A percentile compares a stretch with the other conserved stretches of the same genome.
These are phyloP conservation scores for Brassica rapa DNA, from an alignment of 345 rosid species.

Conservation along the genomic window DNA sequence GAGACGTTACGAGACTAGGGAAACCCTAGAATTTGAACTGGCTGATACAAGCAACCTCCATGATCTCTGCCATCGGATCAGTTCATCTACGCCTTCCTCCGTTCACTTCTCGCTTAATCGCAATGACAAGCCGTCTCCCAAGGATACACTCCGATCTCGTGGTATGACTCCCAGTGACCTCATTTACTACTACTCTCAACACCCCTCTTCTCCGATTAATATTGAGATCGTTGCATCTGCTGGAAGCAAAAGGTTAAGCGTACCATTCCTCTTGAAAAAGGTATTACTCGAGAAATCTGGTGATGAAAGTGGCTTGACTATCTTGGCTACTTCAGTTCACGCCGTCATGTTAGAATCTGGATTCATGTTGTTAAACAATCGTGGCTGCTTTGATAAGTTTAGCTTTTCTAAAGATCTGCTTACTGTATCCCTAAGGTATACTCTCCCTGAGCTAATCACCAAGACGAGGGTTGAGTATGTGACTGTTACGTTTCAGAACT, in stretches of 20 bases:
- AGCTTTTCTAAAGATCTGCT: background rate
- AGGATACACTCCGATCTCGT: slow-evolving; percentile 52
- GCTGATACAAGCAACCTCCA: background rate
- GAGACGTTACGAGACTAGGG: background rate
- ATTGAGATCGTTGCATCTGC: slow-evolving; percentile 12
- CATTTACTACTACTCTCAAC: background rate
- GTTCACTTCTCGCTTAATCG: slow-evolving; percentile 69
- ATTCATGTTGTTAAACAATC: slow-evolving; percentile 49
- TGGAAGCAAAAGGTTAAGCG: slow-evolving; percentile 42
- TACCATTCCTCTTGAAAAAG: slow-evolving; percentile 61
- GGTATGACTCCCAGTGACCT: slow-evolving; percentile 62
- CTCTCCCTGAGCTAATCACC: background rate
- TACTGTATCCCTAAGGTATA: background rate
- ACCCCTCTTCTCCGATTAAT: slow-evolving; percentile 4
- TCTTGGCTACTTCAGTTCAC: slow-evolving; percentile 59
- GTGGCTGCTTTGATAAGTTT: background rate
- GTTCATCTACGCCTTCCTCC: slow-evolving; percentile 35
- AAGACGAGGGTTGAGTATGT: background rate
- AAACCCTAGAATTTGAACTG: background rate
- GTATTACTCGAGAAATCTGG: slow-evolving; percentile 54
- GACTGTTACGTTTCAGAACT: slow-evolving; percentile 49
- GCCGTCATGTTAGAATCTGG: slow-evolving; percentile 75
- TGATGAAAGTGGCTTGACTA: slow-evolving; percentile 43
- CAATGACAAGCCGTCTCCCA: slow-evolving; percentile 59
- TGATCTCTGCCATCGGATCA: background rate